Base-by-base conservation (phyloP, 306 rosid species). In the Gynostemma pentaphyllum region DNA sequence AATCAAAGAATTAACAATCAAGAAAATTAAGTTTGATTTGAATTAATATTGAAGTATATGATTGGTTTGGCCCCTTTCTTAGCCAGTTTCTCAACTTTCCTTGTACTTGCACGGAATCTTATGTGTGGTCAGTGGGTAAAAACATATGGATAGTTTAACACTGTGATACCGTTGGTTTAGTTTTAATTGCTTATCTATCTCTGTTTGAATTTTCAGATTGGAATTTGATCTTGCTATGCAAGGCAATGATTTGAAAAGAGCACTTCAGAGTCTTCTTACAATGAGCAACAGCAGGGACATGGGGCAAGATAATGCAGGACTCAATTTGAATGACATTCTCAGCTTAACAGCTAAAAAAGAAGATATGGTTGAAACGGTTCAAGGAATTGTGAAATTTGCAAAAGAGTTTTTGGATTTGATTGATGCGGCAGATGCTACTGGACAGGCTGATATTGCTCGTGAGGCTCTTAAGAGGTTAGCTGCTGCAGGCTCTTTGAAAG, bases 341-440 rank as follows among this genome's bases (percentile, higher is more conserved):
- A 92, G 82, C 77, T 55, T 92, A 69, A 74, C 85, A n/a, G 88
- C 82, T 36, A 88, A 82, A 79, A 88, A 92, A 69, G 86, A 86
- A 52, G 81, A 86, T 75, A 30, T 82, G 45, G 81, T 79, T 55
- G 99, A 92, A 74, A 92, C 94, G 68, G 88, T 88, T 71, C 84
- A 92, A 81, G 99, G 99, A 77, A 88, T 88, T 68, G 95, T 84
- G 78, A 92, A 92, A 75, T 92, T 84, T 0, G 96, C 96, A 3
- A 88, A 72, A 76, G 99, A 92, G 75, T 92, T 92, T 78, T 62
- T 92, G 81, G 97, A 92, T 82, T 96, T 92, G 73, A 88, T 92
- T 59, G 99, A 92, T 32, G 99, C 99, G 1, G 99, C 99, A 47
- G 99, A 92, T 81, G 99, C 99, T 70, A 92, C 99, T 67, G 99